Evolutionary conservation across 805 yeast species (phyloP), one percentile per base, ranked within the genome.

Genomic region (Teunomyces panamensis): DNA sequence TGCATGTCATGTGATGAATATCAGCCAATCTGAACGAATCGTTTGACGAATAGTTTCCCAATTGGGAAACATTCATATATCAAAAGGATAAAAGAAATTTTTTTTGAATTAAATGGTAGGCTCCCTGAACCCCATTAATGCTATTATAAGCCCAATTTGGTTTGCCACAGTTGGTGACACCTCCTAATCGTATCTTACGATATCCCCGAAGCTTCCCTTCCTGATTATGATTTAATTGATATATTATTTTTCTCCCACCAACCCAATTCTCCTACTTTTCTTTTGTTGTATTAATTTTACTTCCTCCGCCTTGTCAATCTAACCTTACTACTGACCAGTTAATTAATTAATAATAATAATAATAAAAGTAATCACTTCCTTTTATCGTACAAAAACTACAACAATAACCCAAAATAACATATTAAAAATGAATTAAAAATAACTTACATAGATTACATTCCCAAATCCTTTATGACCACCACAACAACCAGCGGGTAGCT

Each of bases 381-480:
- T 4, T 34, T 13, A 17, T 34, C 39, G n/a, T 17, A 10, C 24
- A 11, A 16, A 9, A 11, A 34, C 10, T 16, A 16, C 37, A 16
- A 16, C 37, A 30, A 30, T 9, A 11, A 14, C 4, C 13, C 13
- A 20, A 4, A n/a, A n/a, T 24, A 7, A 11, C 29, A 5, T 29
- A 26, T 37, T 20, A 13, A 20, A 11, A 20, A 11, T 37, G 27
- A 26, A 37, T 17, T 35, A 17, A 35, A 35, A 17, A 24, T 37
- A 37, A 26, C 10, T 26, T 37, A 37, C 41, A 37, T 37, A 37
- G 41, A 37, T 37, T 37, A 37, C 41, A 37, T 37, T 26, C 28
- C 41, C 20, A n/a, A 20, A 17, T 26, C 41, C 29, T 20, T 32
- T 14, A 17, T 32, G 13, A 30, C 35, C 36, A 43, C n/a, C 10